Evolutionary conservation across 2,329 filamentous ascomycete genomes (phyloP), one percentile per base, ranked within the genome.

Genomic region (Nigrospora sphaerica): DNA sequence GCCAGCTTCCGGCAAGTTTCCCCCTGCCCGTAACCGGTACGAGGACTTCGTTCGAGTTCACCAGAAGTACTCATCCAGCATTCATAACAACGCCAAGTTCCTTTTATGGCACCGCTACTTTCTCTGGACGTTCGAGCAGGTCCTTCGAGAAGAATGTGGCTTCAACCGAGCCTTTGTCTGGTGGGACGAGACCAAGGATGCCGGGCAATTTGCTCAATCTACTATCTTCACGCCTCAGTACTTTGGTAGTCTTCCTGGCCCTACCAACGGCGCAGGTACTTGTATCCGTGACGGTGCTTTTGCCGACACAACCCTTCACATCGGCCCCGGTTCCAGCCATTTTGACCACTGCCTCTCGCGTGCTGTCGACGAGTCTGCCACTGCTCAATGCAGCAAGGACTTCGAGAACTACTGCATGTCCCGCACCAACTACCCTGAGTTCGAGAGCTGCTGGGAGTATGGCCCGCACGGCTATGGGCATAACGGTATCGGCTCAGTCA

Each of bases 151-250:
- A 36, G 61, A 63, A 52, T 63, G 61, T 37, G 59, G 58, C 35
- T 63, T 62, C 50, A 49, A 57, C 53, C 39, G 56, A 14, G 55
- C 59, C 14, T 55, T 63, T 49, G 53, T 57, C 17, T 63, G 60
- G 60, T 63, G 61, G 61, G 60, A 63, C 39, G 61, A 63, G 60
- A 62, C 60, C 54, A 57, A 57, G 46, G 62, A 61, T 54, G 57
- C 61, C 34, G 61, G 61, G 17, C 52, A 46, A 39, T 63, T 63
- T 45, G 39, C 51, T 34, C 50, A 56, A 47, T 49, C 59, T 2
- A 58, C 57, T 11, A 50, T 62, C 32, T 63, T 62, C 55, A 61
- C 58, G 19, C 16, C 36, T 18, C 39, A 52, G 42, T 62, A 61
- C 51, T 62, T 63, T 37, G 61, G 61, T 16, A 52, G 18, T 46